These are phyloP conservation scores for Tylopilus plumbeoviolaceoides DNA, from an alignment of 768 basidiomycete genomes.

Conservation along the genomic window DNA sequence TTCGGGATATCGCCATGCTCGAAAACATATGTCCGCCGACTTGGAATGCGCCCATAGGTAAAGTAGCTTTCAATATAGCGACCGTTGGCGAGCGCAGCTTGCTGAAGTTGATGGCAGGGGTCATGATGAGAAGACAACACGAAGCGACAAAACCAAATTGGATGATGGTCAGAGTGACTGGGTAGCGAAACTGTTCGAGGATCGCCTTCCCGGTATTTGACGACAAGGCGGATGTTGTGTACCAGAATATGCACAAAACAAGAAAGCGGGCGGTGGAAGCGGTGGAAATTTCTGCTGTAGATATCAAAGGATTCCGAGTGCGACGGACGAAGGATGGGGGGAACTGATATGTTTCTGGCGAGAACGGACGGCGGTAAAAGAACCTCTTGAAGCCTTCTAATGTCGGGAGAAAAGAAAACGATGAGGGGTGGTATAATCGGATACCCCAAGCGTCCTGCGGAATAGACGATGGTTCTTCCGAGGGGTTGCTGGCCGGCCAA, in stretches of 20 bases:
- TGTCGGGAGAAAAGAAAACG: conserved; percentile 10
- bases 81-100: conserved; percentile 66
- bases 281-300: conserved; percentile 14
- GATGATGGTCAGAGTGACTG: conserved; percentile 94
- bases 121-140: conserved; percentile 85
- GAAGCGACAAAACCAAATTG: conserved; percentile 93
- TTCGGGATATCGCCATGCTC: conserved; percentile 93
- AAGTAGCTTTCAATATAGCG: conserved; percentile 69
- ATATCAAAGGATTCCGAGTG: conserved; percentile 15
- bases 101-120: conserved; percentile 62
- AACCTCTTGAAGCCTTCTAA: conserved; percentile 14
- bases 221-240: conserved; percentile 86
- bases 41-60: conserved; percentile 97
- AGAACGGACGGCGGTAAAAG: conserved; percentile 16
- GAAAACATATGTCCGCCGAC: conserved; percentile 98
- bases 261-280: conserved; percentile 53
- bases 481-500: conserved; percentile 25
- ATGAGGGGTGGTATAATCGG: conserved; percentile 2
- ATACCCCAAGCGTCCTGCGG: conserved; percentile 7
- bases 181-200: conserved; percentile 88
- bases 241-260: conserved; percentile 87
- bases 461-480: conserved; percentile 6
- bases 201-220: conserved; percentile 97
- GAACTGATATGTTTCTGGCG: conserved; percentile 12
- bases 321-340: conserved; percentile 27